Percentiles rank a stretch among this genome's conserved stretches.
Evolutionary conservation across 352 stramenopile genomes (phyloP).

Genomic region (Phytophthora sp.): DNA sequence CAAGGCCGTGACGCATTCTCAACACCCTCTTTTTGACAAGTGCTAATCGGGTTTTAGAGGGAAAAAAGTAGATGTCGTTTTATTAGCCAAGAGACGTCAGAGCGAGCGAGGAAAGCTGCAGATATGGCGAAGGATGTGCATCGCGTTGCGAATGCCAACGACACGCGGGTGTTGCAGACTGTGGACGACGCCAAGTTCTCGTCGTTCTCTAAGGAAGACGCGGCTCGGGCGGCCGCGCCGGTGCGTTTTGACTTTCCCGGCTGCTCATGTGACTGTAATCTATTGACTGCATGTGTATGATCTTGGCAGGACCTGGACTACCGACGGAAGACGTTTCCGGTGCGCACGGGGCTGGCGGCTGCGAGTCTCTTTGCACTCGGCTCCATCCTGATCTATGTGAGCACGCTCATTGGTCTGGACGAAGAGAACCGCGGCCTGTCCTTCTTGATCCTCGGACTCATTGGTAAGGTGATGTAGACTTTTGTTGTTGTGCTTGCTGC

Average conservation of each 20-base stretch:
- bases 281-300: neutral
- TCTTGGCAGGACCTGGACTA: conserved; percentile 43
- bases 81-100: conserved; percentile 28
- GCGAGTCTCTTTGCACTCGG: conserved; percentile 73
- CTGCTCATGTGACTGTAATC: neutral
- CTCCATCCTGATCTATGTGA: conserved; percentile 78
- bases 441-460: conserved; percentile 80
- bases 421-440: conserved; percentile 75
- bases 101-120: neutral
- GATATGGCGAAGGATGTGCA: conserved; percentile 67
- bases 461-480: conserved; percentile 47
- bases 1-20: conserved; percentile 31
- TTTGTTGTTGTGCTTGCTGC: too few species aligned
- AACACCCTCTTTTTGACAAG: too few species aligned
- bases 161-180: conserved; percentile 44
- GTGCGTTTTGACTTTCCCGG: conserved; percentile 20
- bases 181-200: conserved; percentile 40
- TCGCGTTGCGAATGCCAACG: conserved; percentile 36
- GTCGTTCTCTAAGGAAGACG: conserved; percentile 45
- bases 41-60: too few species aligned
- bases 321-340: conserved; percentile 64
- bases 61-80: conserved; percentile 1
- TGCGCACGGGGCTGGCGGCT: conserved; percentile 77
- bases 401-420: conserved; percentile 78
- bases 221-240: conserved; percentile 28